Evolutionary conservation across 1,139 yeast genomes (phyloP).

Genomic region (Kurtzmaniella natalensis): DNA sequence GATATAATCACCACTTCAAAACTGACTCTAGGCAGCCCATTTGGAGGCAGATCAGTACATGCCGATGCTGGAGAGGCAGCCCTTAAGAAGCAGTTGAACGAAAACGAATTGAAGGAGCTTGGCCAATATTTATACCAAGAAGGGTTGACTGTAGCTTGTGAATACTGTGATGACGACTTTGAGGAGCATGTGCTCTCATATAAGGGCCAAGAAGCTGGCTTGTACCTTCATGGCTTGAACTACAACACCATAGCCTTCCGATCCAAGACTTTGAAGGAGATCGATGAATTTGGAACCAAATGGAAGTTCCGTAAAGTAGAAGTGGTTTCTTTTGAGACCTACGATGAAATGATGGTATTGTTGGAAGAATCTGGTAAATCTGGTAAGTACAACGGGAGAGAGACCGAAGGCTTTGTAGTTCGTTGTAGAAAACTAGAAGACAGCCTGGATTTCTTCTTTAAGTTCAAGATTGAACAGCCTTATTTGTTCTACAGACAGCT

Average conservation of each 20-base stretch:
- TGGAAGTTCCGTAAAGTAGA: conserved; percentile 71
- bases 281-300: conserved; percentile 52
- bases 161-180: conserved; percentile 85
- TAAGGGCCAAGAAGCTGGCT: conserved; percentile 61
- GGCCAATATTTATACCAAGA: conserved; percentile 49
- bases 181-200: conserved; percentile 93
- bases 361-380: conserved; percentile 55
- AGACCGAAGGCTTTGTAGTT: conserved; percentile 91
- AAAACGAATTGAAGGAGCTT: conserved; percentile 39
- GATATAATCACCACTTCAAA: conserved; percentile 80
- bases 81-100: conserved; percentile 28
- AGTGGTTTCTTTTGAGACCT: conserved; percentile 33
- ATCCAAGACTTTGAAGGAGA: conserved; percentile 61
- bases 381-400: conserved; percentile 68
- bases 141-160: conserved; percentile 84
- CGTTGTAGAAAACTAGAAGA: conserved; percentile 42
- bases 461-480: conserved; percentile 93
- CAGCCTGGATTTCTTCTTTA: conserved; percentile 66
- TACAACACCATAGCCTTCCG: conserved; percentile 57
- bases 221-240: conserved; percentile 88
- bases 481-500: conserved; percentile 86
- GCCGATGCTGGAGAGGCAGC: conserved; percentile 47
- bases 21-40: conserved; percentile 18
- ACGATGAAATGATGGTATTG: conserved; percentile 43
- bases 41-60: conserved; percentile 48